Evolutionary conservation across 345 rosid genomes (phyloP).

Genomic region (Anacardium occidentale): DNA sequence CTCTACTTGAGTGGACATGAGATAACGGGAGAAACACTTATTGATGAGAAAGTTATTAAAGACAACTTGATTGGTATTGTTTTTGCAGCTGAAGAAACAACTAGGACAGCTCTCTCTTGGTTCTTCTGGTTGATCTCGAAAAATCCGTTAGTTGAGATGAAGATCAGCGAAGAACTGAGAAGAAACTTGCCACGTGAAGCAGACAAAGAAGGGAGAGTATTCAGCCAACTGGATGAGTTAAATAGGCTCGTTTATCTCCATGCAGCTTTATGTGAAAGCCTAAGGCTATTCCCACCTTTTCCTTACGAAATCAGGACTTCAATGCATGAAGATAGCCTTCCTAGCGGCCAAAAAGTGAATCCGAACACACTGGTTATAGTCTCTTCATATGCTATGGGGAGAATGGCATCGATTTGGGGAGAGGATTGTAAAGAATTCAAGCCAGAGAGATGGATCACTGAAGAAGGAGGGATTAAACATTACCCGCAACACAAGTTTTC

Average conservation of each 20-base stretch:
- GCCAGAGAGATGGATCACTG: constrained; percentile 33
- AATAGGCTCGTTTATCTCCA: constrained; percentile 40
- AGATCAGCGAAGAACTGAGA: constrained; percentile 32
- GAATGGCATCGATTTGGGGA: constrained; percentile 6
- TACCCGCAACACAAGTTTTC: constrained; percentile 27
- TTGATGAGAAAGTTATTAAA: constrained; percentile 12
- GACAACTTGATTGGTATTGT: constrained; percentile 29
- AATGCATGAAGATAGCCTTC: constrained; percentile 11
- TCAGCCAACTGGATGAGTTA: neutral
- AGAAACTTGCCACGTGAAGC: neutral
- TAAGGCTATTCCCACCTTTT: constrained; percentile 30
- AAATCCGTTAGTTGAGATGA: constrained; percentile 19
- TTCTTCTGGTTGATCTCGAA: constrained; percentile 38
- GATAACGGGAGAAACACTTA: neutral
- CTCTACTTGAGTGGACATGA: constrained; percentile 13
- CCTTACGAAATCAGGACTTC: constrained; percentile 14
- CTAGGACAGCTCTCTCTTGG: constrained; percentile 37
- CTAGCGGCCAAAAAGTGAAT: constrained; percentile 22
- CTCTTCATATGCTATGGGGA: no score
- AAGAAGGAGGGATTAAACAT: neutral
- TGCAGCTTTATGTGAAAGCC: constrained; percentile 31
- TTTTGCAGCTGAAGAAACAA: constrained; percentile 33
- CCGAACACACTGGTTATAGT: neutral
- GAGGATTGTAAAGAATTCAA: constrained; percentile 30
- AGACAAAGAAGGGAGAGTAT: neutral